Conservation (phyloP, 2,329 filamentous ascomycete species). For the Nigrospora sphaerica region DNA sequence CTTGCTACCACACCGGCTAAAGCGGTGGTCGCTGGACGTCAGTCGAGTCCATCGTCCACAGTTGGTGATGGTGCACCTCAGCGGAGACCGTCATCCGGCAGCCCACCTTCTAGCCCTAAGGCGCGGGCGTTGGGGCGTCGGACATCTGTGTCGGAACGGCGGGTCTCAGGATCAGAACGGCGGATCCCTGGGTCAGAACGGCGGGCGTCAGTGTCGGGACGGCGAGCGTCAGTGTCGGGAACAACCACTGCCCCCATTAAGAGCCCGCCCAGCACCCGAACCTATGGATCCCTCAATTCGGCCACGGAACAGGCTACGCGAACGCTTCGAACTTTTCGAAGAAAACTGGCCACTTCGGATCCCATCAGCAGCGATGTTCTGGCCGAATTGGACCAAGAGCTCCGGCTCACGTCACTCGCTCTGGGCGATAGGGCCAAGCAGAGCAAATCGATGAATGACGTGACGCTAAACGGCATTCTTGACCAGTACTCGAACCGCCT, state of each 20-base stretch:
- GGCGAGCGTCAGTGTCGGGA: background rate
- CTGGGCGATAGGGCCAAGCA: constrained; percentile 50
- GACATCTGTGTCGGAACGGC: constrained; percentile 42
- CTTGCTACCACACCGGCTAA: constrained; percentile 26
- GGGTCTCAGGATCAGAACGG: background rate
- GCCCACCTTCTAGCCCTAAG: constrained; percentile 43
- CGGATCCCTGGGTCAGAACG: constrained; percentile 33
- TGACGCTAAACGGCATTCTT: constrained; percentile 54
- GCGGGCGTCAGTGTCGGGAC: constrained; percentile 45
- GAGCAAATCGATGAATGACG: constrained; percentile 48
- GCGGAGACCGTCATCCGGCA: constrained; percentile 37
- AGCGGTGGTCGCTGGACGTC: constrained; percentile 31
- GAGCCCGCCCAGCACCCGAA: constrained; percentile 39
- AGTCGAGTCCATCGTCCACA: constrained; percentile 32
- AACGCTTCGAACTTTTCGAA: constrained; percentile 54
- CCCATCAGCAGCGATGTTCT: constrained; percentile 49
- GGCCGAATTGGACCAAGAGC: constrained; percentile 57
- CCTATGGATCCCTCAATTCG: constrained; percentile 50
- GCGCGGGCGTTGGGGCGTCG: constrained; percentile 37
- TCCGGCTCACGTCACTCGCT: constrained; percentile 55
- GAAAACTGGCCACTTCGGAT: constrained; percentile 52
- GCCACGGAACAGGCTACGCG: constrained; percentile 59
- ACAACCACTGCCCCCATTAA: constrained; percentile 22
- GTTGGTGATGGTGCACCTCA: constrained; percentile 40
- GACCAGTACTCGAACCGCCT: constrained; percentile 71